These are phyloP conservation scores for Stachybotrys chlorohalonatus DNA, from an alignment of 2,329 filamentous ascomycete genomes.

Conservation along the genomic window DNA sequence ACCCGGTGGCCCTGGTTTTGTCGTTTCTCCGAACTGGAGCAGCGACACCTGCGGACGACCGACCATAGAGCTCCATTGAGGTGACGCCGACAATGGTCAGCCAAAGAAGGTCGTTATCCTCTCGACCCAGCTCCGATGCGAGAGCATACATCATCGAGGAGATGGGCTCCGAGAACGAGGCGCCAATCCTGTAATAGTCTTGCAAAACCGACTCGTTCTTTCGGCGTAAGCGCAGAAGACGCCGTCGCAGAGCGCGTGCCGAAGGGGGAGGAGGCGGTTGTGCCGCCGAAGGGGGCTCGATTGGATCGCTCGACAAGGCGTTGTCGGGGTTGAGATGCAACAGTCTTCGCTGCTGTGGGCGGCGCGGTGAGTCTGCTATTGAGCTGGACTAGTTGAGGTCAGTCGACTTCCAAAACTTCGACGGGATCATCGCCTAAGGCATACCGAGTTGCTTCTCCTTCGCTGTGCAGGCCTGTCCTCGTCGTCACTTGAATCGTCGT, in stretches of 20 bases:
- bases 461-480: conserved; percentile 70
- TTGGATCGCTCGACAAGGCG: conserved; percentile 37
- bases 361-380: conserved; percentile 55
- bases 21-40: conserved; percentile 47
- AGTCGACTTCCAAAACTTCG: neutral
- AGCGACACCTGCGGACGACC: conserved; percentile 72
- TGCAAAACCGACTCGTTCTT: conserved; percentile 71
- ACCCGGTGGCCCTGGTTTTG: conserved; percentile 53
- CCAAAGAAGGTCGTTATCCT: conserved; percentile 96
- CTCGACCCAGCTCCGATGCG: conserved; percentile 86
- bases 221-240: conserved; percentile 63
- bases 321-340: conserved; percentile 42
- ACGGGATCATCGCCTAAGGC: conserved; percentile 12
- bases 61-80: conserved; percentile 86
- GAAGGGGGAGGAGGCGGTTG: conserved; percentile 56
- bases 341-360: conserved; percentile 51
- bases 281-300: conserved; percentile 48
- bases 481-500: conserved; percentile 63
- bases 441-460: conserved; percentile 79
- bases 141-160: conserved; percentile 92
- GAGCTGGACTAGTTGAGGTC: conserved; percentile 43
- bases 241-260: conserved; percentile 60
- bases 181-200: conserved; percentile 77
- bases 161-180: conserved; percentile 89
- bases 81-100: conserved; percentile 88